Evolutionary conservation across 73 alveolate genomes (phyloP), one percentile per base, ranked within the genome.

Genomic region (Paramecium primaurelia): DNA sequence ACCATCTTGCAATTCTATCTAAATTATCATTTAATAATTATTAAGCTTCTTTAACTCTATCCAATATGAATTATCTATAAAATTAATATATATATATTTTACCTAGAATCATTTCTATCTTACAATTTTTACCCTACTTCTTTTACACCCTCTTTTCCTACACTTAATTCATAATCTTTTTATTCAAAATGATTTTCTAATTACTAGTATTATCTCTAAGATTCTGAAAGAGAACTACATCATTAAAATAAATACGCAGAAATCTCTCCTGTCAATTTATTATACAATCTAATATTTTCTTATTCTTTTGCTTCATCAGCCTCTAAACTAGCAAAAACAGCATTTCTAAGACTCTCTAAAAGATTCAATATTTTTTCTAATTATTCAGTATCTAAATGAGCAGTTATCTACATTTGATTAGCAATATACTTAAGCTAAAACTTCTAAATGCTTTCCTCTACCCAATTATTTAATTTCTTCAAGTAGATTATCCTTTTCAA

Each of bases 1-100:
- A 37, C 88, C 88, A 75, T 75, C 88, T 34, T 37, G 88, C 58
- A 32, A 75, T 32, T 37, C 68, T 75, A 37, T 75, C 88, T 18
- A 75, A 75, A 75, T 75, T 34, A 34, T 75, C 64, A 37, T 75
- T 37, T 75, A 75, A 40, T 37, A 75, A 40, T 40, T 75, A 30
- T 40, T 75, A 75, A 12, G 88, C 88, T 75, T 75, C 88, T 7
- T 3, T 75, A 16, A 40, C 49, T 22, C 49, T 75, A 34, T 75
- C 64, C 49, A 75, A 75, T 11, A 45, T 45, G 42, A 34, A 30
- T 34, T 40, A 8, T 75, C 88, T 75, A 36, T 75, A 5, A 34
- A 3, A 5, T 16, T 1, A n/a, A 9, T 0, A 40, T 32, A 34
- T 34, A 18, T 6, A 75, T 28, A 22, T 22, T 22, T 14, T 34